Conservation (phyloP, 306 rosid genomes). For the Lathyrus aphaca region DNA sequence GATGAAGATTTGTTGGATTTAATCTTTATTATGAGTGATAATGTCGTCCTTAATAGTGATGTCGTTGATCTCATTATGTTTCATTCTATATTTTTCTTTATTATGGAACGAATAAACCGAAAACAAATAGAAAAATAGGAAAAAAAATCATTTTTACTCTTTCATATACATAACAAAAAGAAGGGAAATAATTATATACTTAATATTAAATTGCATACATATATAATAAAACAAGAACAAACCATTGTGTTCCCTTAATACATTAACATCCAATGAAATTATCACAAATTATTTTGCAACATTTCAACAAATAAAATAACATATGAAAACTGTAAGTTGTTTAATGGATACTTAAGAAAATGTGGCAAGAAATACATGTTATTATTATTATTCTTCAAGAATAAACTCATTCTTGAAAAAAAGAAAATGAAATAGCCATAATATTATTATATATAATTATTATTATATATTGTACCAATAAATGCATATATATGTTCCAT, state of each 20-base stretch:
- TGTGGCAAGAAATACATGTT: background rate
- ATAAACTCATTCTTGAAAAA: background rate
- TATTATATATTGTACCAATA: background rate
- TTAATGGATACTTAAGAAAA: background rate
- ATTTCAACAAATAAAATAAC: background rate
- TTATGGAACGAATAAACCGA: too few species aligned
- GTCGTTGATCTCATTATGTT: too few species aligned
- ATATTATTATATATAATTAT: background rate
- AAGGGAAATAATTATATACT: background rate
- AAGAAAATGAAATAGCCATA: background rate
- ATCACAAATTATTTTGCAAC: background rate
- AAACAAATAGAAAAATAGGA: too few species aligned
- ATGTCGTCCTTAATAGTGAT: too few species aligned
- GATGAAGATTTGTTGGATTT: too few species aligned
- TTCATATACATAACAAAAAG: background rate
- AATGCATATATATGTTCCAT: background rate
- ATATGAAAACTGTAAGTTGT: constrained; percentile 4
- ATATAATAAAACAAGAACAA: background rate
- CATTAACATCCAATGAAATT: background rate
- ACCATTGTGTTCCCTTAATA: background rate
- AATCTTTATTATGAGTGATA: too few species aligned
- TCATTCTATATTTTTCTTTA: too few species aligned
- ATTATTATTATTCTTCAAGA: background rate
- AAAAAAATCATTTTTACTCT: too few species aligned
- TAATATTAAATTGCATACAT: background rate